Evolutionary conservation across 1,284 basidiomycete species (phyloP), one percentile per base, ranked within the genome.

Genomic region (Cutaneotrichosporon sp.): DNA sequence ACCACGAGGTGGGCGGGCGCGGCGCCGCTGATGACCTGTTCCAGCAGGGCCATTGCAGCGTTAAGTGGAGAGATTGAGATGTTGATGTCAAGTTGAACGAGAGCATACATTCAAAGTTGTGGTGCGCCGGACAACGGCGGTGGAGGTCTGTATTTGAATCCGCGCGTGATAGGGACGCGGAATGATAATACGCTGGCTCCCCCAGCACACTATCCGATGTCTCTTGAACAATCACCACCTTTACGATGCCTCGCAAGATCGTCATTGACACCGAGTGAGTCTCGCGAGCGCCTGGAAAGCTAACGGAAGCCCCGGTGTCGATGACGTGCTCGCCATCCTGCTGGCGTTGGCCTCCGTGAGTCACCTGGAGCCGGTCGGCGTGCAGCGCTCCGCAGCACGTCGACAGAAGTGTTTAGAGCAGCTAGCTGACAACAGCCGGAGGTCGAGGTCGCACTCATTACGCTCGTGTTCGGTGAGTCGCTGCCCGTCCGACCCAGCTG

Each of bases 271-370:
- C 79, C 10, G 79, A 80, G 72, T 71, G 52, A 27, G 69, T 25
- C 9, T 10, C 18, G 2, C 13, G 22, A 16, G n/a, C n/a, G n/a
- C n/a, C 11, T 24, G 14, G 14, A 8, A 16, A 36, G 52, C 52
- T 62, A n/a, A 63, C 43, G 22, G 3, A 53, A 73, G 71, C 54
- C 79, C 79, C 24, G 95, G 95, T 51, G 91, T 97, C 3, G 95
- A 98, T 79, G 95, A 98, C 76, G 84, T 87, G 42, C 78, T 95
- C 50, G 93, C 93, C 42, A 88, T 80, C 65, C 70, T 81, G 55
- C 71, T 80, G n/a, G 71, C 67, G 16, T 67, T 74, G 42, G 65
- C 72, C 24, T 70, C 72, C 24, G 71, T 71, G 55, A 38, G 71
- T 53, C 63, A 58, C n/a, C n/a, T n/a, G n/a, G n/a, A n/a, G n/a